Conservation (phyloP, 495 filamentous ascomycete species). For the Trichoderma reesei region DNA sequence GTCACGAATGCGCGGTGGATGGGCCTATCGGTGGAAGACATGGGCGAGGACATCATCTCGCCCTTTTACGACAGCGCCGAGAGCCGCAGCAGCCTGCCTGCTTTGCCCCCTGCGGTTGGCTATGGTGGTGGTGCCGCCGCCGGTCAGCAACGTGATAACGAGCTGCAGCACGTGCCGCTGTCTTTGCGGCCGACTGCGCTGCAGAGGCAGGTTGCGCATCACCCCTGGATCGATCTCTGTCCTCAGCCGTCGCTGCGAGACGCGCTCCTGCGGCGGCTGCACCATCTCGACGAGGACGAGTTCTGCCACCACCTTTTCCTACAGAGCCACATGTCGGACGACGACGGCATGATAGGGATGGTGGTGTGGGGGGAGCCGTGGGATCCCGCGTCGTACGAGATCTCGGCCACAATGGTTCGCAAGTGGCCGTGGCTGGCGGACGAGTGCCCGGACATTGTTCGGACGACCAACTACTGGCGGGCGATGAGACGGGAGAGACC, state of each 20-base stretch:
- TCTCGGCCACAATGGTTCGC: neutral
- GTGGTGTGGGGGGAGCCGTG: neutral
- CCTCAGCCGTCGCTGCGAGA: neutral
- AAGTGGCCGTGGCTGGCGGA: neutral
- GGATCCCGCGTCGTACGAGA: neutral
- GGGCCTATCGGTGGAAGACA: neutral
- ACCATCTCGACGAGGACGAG: neutral
- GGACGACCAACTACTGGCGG: neutral
- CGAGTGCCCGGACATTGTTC: neutral
- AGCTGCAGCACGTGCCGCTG: neutral
- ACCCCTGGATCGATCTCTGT: neutral
- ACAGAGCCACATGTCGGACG: neutral
- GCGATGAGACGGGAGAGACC: neutral
- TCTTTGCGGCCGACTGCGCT: neutral
- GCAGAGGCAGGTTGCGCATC: neutral
- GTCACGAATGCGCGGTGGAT: neutral
- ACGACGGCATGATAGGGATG: conserved; percentile 5
- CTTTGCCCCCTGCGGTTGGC: neutral
- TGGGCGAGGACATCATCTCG: neutral
- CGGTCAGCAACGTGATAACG: neutral
- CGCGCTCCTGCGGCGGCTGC: neutral
- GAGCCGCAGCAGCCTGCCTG: neutral
- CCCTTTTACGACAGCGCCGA: neutral
- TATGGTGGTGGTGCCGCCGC: neutral
- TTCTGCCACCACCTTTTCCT: conserved; percentile 1